Percentiles rank a stretch among this genome's conserved stretches.
phyloP scores from a whole-genome alignment of 2,329 filamentous ascomycete genomes.

The Didymosphaeria variabile region DNA sequence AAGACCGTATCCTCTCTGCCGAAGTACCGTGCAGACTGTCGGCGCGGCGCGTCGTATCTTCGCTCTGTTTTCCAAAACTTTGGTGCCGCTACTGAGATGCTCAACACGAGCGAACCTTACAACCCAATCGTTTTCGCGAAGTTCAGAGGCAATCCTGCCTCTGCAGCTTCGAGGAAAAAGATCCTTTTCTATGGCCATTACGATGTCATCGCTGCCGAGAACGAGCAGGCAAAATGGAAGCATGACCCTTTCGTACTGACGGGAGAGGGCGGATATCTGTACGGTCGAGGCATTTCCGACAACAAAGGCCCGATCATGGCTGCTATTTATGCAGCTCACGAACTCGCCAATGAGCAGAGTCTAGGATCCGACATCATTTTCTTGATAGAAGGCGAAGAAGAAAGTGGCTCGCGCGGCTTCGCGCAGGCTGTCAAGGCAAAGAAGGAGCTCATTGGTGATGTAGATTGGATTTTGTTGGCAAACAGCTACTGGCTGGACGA shows the following conservation, averaged over 20 bases:
- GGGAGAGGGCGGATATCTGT: conserved; percentile 90
- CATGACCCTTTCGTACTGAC: conserved; percentile 89
- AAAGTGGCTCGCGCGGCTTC: conserved; percentile 92
- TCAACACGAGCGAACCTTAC: conserved; percentile 78
- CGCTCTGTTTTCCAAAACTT: conserved; percentile 91
- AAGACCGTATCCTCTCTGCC: conserved; percentile 89
- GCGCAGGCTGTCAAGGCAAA: conserved; percentile 80
- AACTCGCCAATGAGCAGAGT: conserved; percentile 83
- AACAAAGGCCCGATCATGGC: conserved; percentile 98
- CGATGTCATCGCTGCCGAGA: conserved; percentile 92
- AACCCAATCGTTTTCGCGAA: conserved; percentile 95
- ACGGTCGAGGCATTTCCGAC: conserved; percentile 94
- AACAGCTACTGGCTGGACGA: conserved; percentile 99
- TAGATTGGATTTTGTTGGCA: conserved; percentile 93
- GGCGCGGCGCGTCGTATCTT: conserved; percentile 89
- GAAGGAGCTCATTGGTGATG: conserved; percentile 84
- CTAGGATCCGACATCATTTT: conserved; percentile 91
- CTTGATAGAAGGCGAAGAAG: conserved; percentile 95
- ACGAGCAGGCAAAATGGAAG: conserved; percentile 82
- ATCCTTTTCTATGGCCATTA: conserved; percentile 98
- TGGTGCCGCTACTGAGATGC: conserved; percentile 81
- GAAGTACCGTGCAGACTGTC: conserved; percentile 89
- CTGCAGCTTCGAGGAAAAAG: conserved; percentile 75
- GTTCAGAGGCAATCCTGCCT: conserved; percentile 78
- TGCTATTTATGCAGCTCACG: conserved; percentile 90